Base-by-base conservation (phyloP, 805 yeast species). In the Metschnikowia aberdeeniae region DNA sequence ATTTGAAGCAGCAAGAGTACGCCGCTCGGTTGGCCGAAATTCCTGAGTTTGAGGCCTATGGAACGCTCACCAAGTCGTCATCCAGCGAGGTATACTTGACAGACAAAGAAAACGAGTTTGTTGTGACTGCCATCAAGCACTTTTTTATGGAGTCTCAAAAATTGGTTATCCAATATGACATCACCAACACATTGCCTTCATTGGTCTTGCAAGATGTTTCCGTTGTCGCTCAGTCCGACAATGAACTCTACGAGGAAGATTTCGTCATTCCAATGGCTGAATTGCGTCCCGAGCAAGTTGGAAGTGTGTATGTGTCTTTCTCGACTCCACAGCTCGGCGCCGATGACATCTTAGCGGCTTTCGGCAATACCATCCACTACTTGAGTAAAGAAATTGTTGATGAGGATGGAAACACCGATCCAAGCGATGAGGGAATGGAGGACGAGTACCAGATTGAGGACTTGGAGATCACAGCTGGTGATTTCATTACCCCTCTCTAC, bases 381-480 rank as follows among this genome's bases (percentile, higher is more conserved):
- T 80, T 83, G 14, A 76, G 89, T 40, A 85, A 82, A 66, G 98
- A 92, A 62, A 72, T 86, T 53, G 85, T 88, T 55, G 82, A 88
- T 39, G 75, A 78, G 8, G 82, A 89, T 12, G 82, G 82, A 17
- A 79, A 76, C 50, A 77, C 84, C 41, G 77, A 76, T 47, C 84
- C 78, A 37, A 81, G 77, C 40, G 84, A 72, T 43, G 95, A 85
- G 53, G 97, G 97, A 13, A 87, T 84, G 76, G 86, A 85, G 53
- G 98, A 93, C 65, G 96, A 90, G 66, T 93, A 92, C 67, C 93
- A 84, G 62, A 79, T 93, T 53, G 97, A 89, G 65, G 85, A 84
- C 46, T 72, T 89, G 58, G 81, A 78, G 46, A 62, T 92, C 45
- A 67, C 68, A 6, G 81, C 93, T 8, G 96, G 96, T 31, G 97